phyloP scores from a whole-genome alignment of 805 yeast genomes.

The Saccharomyces eubayanus region DNA sequence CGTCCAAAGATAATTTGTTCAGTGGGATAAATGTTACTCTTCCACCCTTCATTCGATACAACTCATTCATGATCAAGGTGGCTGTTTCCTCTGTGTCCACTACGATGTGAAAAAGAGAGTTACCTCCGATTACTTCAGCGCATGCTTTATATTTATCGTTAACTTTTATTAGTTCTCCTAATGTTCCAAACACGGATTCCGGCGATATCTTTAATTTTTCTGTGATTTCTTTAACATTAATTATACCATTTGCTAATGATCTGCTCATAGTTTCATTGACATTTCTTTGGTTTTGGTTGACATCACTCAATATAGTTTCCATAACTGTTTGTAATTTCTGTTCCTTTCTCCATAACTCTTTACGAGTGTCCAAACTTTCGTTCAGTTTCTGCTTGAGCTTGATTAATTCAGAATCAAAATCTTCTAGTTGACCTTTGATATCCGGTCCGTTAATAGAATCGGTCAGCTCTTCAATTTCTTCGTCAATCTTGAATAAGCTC shows the following conservation, averaged over 20 bases:
- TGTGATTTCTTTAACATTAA: slow-evolving; percentile 57
- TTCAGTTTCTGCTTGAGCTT: slow-evolving; percentile 35
- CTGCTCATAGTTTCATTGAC: slow-evolving; percentile 72
- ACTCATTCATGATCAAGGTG: slow-evolving; percentile 63
- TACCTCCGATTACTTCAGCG: slow-evolving; percentile 84
- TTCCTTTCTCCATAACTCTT: slow-evolving; percentile 71
- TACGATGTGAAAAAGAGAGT: slow-evolving; percentile 75
- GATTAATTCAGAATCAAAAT: slow-evolving; percentile 24
- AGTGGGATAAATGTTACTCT: slow-evolving; percentile 88
- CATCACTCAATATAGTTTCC: slow-evolving; percentile 48
- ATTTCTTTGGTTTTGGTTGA: slow-evolving; percentile 47
- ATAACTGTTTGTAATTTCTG: slow-evolving; percentile 50
- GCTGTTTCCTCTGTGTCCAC: slow-evolving; percentile 87
- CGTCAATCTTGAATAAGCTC: slow-evolving; percentile 20
- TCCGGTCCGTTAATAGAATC: slow-evolving; percentile 34
- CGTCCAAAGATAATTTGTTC: slow-evolving; percentile 46
- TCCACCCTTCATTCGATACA: slow-evolving; percentile 63
- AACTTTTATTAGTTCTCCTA: slow-evolving; percentile 76
- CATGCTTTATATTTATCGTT: slow-evolving; percentile 79
- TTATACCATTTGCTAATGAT: slow-evolving; percentile 58
- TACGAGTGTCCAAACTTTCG: slow-evolving; percentile 55
- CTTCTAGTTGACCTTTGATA: slow-evolving; percentile 27
- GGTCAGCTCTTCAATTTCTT: slow-evolving; percentile 30
- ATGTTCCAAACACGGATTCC: slow-evolving; percentile 67
- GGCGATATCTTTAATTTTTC: slow-evolving; percentile 44